Conservation (phyloP, 1,139 yeast species). For the Saccharomycopsis hybrid region DNA sequence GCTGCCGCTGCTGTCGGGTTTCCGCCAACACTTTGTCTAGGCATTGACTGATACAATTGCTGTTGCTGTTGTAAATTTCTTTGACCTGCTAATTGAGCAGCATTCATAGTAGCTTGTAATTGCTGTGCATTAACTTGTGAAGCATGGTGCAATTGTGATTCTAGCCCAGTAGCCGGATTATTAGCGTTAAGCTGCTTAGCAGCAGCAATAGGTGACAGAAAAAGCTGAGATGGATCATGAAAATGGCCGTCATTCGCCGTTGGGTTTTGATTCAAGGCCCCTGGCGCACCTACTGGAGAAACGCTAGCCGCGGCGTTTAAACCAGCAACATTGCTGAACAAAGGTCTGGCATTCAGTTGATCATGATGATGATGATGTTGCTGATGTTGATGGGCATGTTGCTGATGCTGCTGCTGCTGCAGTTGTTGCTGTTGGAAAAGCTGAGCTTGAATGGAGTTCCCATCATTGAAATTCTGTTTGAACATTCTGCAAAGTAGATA, state of each 20-base stretch:
- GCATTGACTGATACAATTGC: background rate
- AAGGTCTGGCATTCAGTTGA: background rate
- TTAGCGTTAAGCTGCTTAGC: background rate
- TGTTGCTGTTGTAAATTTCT: constrained; percentile 8
- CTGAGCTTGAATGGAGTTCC: background rate
- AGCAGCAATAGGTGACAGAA: background rate
- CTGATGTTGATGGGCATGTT: constrained; percentile 7
- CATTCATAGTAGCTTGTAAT: constrained; percentile 21
- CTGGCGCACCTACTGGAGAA: too few species aligned
- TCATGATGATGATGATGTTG: background rate
- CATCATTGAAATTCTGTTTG: background rate
- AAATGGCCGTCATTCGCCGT: too few species aligned
- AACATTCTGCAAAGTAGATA: background rate
- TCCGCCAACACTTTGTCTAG: background rate
- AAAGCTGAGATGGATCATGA: background rate
- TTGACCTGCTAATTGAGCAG: constrained; percentile 21
- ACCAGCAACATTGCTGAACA: too few species aligned
- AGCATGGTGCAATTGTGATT: background rate
- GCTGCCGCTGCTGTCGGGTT: constrained; percentile 4
- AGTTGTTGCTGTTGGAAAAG: background rate
- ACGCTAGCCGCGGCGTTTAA: too few species aligned
- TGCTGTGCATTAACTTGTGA: constrained; percentile 20
- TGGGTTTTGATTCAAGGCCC: too few species aligned
- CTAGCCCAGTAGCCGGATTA: background rate
- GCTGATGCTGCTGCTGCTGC: constrained; percentile 7